Evolutionary conservation across 345 rosid genomes (phyloP), one percentile per base, ranked within the genome.

Genomic region (Moringa oleifera): DNA sequence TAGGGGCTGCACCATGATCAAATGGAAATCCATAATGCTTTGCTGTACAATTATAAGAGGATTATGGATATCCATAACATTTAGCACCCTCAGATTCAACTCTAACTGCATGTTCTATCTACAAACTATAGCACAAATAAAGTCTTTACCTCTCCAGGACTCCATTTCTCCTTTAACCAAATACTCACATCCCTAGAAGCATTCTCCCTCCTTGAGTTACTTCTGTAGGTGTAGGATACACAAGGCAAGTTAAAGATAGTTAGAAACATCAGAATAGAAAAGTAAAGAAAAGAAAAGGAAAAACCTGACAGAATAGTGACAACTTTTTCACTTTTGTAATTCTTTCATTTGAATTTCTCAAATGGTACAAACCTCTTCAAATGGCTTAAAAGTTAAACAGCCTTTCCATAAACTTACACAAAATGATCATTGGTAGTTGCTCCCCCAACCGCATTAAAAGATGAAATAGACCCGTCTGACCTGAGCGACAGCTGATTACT

Each of bases 131-230:
- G 63, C 52, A 60, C 2, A 22, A 2, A 22, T 7, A 10, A 55
- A 57, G 53, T 53, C 24, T 51, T 58, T 67, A 89, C 96, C 98
- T 91, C 95, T 53, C 98, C 95, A 36, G 83, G 86, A 45, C 21
- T 70, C 98, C 98, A 91, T 65, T 73, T 85, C 67, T 83, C 90
- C 73, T 89, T 87, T 54, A 78, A 59, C 96, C 98, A 91, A 37
- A 91, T 65, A 69, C 80, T 81, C 8, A 54, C 67, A 70, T 83
- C 95, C 53, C 72, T 85, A 1, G 86, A 66, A 64, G 62, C 63
- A 62, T 53, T 67, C 58, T 58, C 71, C 18, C 53, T 56, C 67
- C 69, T 80, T 57, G 23, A 53, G 67, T 61, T 76, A 60, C 71
- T 74, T 73, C 96, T 89, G 80, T 55, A n/a, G n/a, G n/a, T n/a